Percentiles rank a stretch among this genome's conserved stretches.
phyloP scores from a whole-genome alignment of 805 yeast genomes.

The Blastobotrys attinorum region DNA sequence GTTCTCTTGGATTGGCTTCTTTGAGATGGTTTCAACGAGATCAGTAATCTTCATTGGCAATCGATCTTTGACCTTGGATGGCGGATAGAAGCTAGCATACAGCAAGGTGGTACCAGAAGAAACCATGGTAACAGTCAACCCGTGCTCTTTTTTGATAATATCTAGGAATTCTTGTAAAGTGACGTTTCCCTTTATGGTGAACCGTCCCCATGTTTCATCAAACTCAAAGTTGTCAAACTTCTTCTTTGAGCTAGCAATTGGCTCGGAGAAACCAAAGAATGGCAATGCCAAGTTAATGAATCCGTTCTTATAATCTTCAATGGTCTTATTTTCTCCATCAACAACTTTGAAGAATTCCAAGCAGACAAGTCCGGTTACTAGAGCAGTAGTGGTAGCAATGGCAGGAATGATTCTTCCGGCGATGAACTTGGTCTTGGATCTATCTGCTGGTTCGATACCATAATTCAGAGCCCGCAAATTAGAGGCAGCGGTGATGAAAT shows the following conservation, averaged over 20 bases:
- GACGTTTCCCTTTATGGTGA: conserved; percentile 56
- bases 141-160: conserved; percentile 72
- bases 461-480: conserved; percentile 93
- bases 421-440: conserved; percentile 85
- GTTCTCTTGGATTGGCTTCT: conserved; percentile 69
- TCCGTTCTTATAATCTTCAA: conserved; percentile 89
- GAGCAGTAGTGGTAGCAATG: conserved; percentile 97
- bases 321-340: conserved; percentile 53
- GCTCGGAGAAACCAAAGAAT: conserved; percentile 95
- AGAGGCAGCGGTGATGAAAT: conserved; percentile 91
- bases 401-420: conserved; percentile 99
- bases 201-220: conserved; percentile 94
- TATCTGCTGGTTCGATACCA: conserved; percentile 80
- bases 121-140: conserved; percentile 82
- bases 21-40: conserved; percentile 75
- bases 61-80: conserved; percentile 80
- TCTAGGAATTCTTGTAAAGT: conserved; percentile 68
- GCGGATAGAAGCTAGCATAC: conserved; percentile 91
- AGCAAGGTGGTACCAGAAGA: conserved; percentile 84
- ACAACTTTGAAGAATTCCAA: conserved; percentile 87
- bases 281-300: conserved; percentile 89
- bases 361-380: conserved; percentile 91
- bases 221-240: conserved; percentile 72
- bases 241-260: conserved; percentile 76
- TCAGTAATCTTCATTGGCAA: conserved; percentile 58